Evolutionary conservation across 805 yeast species (phyloP).

Genomic region (Candida tibetensis): DNA sequence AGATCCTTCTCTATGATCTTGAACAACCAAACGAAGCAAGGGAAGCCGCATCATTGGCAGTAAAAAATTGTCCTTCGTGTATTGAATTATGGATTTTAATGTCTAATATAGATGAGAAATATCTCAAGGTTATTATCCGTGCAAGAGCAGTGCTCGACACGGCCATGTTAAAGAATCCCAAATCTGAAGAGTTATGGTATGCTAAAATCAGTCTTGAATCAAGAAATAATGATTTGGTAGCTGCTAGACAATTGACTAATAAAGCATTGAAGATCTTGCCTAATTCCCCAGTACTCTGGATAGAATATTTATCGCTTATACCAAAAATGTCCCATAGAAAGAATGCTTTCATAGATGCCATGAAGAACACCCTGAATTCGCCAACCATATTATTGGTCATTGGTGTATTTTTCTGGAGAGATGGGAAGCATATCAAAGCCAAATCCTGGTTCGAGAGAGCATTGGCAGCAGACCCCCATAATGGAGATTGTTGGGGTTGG

Average conservation of each 20-base stretch:
- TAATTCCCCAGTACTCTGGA: constrained; percentile 61
- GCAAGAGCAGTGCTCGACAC: constrained; percentile 74
- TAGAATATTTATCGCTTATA: constrained; percentile 49
- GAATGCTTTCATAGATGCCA: constrained; percentile 65
- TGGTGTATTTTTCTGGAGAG: constrained; percentile 65
- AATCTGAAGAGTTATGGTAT: constrained; percentile 52
- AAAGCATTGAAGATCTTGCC: constrained; percentile 62
- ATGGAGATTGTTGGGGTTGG: constrained; percentile 82
- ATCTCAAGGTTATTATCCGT: constrained; percentile 42
- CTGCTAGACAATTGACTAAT: constrained; percentile 54
- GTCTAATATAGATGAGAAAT: constrained; percentile 45
- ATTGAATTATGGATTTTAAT: constrained; percentile 54
- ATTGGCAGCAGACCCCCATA: constrained; percentile 47
- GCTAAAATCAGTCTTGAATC: constrained; percentile 60
- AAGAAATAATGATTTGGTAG: constrained; percentile 43
- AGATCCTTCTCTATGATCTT: constrained; percentile 39
- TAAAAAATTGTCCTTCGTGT: constrained; percentile 43
- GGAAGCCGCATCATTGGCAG: constrained; percentile 48
- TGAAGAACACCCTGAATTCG: constrained; percentile 61
- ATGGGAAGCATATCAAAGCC: constrained; percentile 62
- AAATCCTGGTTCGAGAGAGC: constrained; percentile 74
- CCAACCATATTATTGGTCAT: constrained; percentile 58
- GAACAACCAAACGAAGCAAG: constrained; percentile 40
- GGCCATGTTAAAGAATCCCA: constrained; percentile 47
- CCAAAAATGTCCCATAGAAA: constrained; percentile 51